Evolutionary conservation across 306 rosid species (phyloP).

Genomic region (Lathyrus sativus): DNA sequence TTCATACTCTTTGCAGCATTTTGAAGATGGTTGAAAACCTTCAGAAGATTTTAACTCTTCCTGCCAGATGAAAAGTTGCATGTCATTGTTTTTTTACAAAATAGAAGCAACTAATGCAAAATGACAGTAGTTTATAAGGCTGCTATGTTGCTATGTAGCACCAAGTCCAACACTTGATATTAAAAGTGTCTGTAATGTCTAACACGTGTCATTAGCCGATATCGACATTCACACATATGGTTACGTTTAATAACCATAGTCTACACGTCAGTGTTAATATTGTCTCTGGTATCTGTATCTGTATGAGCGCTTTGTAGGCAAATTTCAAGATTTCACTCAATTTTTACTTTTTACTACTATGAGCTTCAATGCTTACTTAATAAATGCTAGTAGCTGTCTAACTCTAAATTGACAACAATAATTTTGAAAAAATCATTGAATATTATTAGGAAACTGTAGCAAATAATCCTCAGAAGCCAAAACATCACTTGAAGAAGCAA

Average conservation of each 20-base stretch:
- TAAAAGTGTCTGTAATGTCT: neutral
- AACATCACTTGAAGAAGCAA: conserved; percentile 8
- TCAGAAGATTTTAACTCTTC: conserved; percentile 78
- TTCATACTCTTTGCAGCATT: conserved; percentile 85
- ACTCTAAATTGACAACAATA: conserved; percentile 5
- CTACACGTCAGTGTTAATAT: too few relatives aligned
- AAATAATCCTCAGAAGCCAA: conserved; percentile 9
- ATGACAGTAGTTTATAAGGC: neutral
- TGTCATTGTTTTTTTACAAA: conserved; percentile 15
- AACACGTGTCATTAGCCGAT: neutral
- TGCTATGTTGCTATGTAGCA: neutral
- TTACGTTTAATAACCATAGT: neutral
- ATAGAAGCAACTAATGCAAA: neutral
- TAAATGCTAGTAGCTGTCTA: conserved; percentile 38
- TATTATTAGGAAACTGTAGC: neutral
- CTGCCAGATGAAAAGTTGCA: conserved; percentile 46
- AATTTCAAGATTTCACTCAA: conserved; percentile 2
- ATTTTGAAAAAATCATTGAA: conserved; percentile 23
- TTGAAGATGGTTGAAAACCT: conserved; percentile 71
- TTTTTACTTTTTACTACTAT: conserved; percentile 13
- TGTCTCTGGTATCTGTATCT: too few relatives aligned
- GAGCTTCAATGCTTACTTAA: conserved; percentile 17
- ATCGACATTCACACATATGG: neutral
- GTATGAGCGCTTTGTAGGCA: too few relatives aligned
- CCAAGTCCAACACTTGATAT: neutral